Conservation (phyloP, 345 rosid species). For the Hibiscus trionum region DNA sequence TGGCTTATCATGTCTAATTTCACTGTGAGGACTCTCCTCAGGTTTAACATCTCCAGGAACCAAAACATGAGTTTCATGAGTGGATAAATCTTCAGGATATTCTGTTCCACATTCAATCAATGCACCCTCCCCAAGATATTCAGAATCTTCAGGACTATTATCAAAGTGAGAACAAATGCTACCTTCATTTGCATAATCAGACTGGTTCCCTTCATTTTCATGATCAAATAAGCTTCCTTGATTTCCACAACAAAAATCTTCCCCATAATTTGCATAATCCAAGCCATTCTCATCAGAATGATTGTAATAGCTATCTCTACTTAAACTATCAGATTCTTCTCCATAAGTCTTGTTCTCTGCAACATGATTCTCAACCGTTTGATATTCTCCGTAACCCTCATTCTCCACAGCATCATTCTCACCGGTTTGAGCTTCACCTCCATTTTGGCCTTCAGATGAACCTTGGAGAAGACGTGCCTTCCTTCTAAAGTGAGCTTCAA, state of each 20-base stretch:
- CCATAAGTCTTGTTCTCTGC: slow-evolving; percentile 16
- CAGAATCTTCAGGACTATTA: slow-evolving; percentile 39
- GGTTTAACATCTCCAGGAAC: slow-evolving; percentile 16
- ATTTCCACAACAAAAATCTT: slow-evolving; percentile 7
- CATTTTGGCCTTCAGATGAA: slow-evolving; percentile 35
- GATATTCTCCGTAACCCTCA: slow-evolving; percentile 22
- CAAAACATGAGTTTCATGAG: slow-evolving; percentile 22
- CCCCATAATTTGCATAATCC: neutral
- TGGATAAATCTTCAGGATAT: slow-evolving; percentile 15
- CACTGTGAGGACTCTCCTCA: slow-evolving; percentile 21
- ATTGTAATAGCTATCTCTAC: slow-evolving; percentile 10
- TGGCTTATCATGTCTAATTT: slow-evolving; percentile 9
- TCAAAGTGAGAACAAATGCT: slow-evolving; percentile 31
- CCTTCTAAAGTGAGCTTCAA: slow-evolving; percentile 88
- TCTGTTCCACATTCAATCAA: slow-evolving; percentile 25
- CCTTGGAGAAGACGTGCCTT: slow-evolving; percentile 45
- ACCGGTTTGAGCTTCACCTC: slow-evolving; percentile 22
- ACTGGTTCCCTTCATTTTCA: slow-evolving; percentile 7
- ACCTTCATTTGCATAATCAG: slow-evolving; percentile 18
- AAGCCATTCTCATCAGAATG: slow-evolving; percentile 4
- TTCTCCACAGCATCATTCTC: slow-evolving; percentile 23
- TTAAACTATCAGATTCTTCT: slow-evolving; percentile 15
- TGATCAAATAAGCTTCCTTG: neutral
- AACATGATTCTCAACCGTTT: slow-evolving; percentile 19
- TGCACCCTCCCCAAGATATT: slow-evolving; percentile 21